phyloP scores from a whole-genome alignment of 805 yeast genomes.

The Ogataea paradorogensis region DNA sequence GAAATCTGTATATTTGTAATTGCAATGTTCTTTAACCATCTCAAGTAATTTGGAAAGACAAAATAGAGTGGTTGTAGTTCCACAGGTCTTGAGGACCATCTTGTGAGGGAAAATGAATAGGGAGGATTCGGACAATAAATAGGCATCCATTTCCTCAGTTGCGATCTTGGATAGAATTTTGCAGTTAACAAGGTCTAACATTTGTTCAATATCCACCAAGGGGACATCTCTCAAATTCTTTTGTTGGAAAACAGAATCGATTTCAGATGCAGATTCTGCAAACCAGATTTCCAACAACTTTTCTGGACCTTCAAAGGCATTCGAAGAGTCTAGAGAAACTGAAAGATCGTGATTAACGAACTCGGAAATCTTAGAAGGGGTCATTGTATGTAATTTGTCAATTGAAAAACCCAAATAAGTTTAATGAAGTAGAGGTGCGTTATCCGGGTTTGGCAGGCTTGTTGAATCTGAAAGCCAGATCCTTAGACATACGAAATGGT shows the following conservation, averaged over 20 bases:
- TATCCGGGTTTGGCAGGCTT: constrained; percentile 36
- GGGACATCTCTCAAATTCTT: constrained; percentile 60
- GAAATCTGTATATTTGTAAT: constrained; percentile 36
- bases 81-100: constrained; percentile 88
- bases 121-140: constrained; percentile 83
- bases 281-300: constrained; percentile 91
- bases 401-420: constrained; percentile 21
- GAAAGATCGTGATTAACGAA: constrained; percentile 76
- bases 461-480: constrained; percentile 31
- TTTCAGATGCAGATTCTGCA: constrained; percentile 42
- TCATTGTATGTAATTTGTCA: constrained; percentile 1
- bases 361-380: constrained; percentile 21
- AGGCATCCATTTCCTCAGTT: constrained; percentile 69
- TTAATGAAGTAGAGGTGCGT: constrained; percentile 11
- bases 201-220: constrained; percentile 61
- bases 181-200: constrained; percentile 82
- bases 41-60: constrained; percentile 68
- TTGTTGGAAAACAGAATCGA: constrained; percentile 16
- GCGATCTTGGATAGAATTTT: constrained; percentile 80
- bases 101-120: constrained; percentile 86
- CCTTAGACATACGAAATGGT: constrained; percentile 26
- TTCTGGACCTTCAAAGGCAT: constrained; percentile 97
- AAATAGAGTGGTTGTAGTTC: constrained; percentile 86
- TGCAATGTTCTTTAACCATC: constrained; percentile 40
- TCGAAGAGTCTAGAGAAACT: constrained; percentile 76